A percentile compares a stretch with the other conserved stretches of the same genome.
phyloP scores from a whole-genome alignment of 176 grass and related monocot genomes.

The Cenchrus fungigraminus region DNA sequence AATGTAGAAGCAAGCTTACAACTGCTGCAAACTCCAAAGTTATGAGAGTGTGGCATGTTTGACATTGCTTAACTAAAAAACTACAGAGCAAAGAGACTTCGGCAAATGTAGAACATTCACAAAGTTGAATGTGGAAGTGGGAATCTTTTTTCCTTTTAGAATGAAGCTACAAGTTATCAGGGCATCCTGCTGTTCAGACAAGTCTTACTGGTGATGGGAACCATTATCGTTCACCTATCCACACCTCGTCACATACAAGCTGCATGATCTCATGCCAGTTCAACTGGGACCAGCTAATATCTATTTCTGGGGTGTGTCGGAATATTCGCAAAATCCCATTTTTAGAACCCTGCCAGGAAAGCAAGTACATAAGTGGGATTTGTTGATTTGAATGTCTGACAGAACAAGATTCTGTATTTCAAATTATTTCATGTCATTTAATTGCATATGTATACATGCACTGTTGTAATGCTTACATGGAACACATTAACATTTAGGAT shows the following conservation, averaged over 20 bases:
- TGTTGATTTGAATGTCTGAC: slow-evolving; percentile 14
- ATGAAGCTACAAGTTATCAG: slow-evolving; percentile 2
- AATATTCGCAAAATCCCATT: not conserved
- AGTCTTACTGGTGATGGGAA: not conserved
- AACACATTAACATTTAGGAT: slow-evolving; percentile 65
- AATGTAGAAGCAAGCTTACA: not conserved
- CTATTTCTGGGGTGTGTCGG: not conserved
- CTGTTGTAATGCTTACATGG: slow-evolving; percentile 38
- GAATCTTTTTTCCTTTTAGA: not conserved
- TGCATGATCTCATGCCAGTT: not conserved
- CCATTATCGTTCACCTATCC: not conserved
- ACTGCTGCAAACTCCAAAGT: not conserved
- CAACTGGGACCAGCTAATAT: not conserved
- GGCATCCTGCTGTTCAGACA: not conserved
- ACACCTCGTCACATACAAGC: slow-evolving; percentile 6
- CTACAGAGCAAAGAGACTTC: not conserved
- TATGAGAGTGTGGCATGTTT: not conserved
- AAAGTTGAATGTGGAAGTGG: not conserved
- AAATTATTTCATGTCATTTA: not conserved
- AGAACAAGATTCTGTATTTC: not conserved
- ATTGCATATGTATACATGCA: not conserved
- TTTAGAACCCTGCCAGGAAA: slow-evolving; percentile 8
- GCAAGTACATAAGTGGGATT: not conserved
- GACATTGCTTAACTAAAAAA: not conserved
- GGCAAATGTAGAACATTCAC: not conserved